Evolutionary conservation across 805 yeast genomes (phyloP).

Genomic region (Hanseniaspora taiwanica): DNA sequence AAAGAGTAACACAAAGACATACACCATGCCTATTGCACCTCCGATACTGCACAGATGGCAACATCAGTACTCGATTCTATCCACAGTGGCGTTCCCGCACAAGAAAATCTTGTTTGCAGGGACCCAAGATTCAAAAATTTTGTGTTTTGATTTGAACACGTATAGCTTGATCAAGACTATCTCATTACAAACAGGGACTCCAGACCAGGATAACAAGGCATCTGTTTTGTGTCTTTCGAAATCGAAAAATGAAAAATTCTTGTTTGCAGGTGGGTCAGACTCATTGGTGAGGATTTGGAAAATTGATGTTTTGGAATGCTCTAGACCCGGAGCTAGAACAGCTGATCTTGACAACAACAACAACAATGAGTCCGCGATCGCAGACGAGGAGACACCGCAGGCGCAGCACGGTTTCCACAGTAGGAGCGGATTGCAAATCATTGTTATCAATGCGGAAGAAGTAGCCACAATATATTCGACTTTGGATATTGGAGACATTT

Average conservation of each 20-base stretch:
- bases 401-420: neutral
- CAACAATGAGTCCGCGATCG: neutral
- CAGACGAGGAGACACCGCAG: constrained; percentile 7
- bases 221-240: constrained; percentile 54
- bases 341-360: neutral
- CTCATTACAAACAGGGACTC: constrained; percentile 40
- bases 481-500: constrained; percentile 87
- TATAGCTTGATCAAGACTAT: constrained; percentile 37
- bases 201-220: constrained; percentile 14
- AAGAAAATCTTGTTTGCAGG: constrained; percentile 66
- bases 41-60: constrained; percentile 62
- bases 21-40: constrained; percentile 9
- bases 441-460: constrained; percentile 22
- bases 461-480: constrained; percentile 70
- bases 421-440: neutral
- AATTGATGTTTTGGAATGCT: constrained; percentile 25
- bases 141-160: constrained; percentile 54
- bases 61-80: constrained; percentile 56
- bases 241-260: constrained; percentile 34
- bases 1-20: neutral
- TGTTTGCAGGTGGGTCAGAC: constrained; percentile 84
- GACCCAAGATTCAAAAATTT: constrained; percentile 71
- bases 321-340: no score
- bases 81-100: constrained; percentile 49
- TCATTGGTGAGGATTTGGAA: constrained; percentile 83